phyloP scores from a whole-genome alignment of 2,329 filamentous ascomycete genomes.

The Parastagonospora avenae region DNA sequence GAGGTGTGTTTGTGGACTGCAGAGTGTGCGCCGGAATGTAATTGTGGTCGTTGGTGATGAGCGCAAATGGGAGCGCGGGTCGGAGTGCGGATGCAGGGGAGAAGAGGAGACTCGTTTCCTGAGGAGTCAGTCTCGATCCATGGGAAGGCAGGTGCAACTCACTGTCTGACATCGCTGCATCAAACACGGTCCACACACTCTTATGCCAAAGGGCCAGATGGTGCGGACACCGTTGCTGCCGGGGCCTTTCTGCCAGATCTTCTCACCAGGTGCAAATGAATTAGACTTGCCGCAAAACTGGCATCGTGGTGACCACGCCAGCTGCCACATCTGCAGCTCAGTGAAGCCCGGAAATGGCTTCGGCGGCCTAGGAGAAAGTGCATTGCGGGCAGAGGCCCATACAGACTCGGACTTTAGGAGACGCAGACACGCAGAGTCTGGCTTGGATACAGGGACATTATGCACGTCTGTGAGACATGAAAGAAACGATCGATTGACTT shows the following conservation, averaged over 20 bases:
- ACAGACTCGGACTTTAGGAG: constrained; percentile 66
- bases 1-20: constrained; percentile 56
- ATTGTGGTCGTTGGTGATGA: constrained; percentile 66
- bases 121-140: constrained; percentile 24
- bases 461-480: constrained; percentile 47
- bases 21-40: constrained; percentile 63
- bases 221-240: constrained; percentile 64
- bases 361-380: constrained; percentile 70
- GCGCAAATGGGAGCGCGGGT: constrained; percentile 71
- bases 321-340: constrained; percentile 78
- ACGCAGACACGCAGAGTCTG: constrained; percentile 38
- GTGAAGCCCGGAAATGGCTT: constrained; percentile 67
- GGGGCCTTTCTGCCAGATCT: constrained; percentile 65
- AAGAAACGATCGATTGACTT: constrained; percentile 71
- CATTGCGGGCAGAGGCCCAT: constrained; percentile 72
- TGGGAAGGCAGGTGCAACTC: constrained; percentile 29
- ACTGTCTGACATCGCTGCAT: constrained; percentile 68
- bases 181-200: constrained; percentile 71
- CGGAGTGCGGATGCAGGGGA: constrained; percentile 66
- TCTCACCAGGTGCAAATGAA: constrained; percentile 31
- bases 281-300: constrained; percentile 66
- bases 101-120: constrained; percentile 74
- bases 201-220: constrained; percentile 74
- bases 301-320: constrained; percentile 67
- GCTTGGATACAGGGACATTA: constrained; percentile 37